Percentiles rank a stretch among this genome's conserved stretches.
phyloP scores from a whole-genome alignment of 208 protist species.

The Porcisia deanei region DNA sequence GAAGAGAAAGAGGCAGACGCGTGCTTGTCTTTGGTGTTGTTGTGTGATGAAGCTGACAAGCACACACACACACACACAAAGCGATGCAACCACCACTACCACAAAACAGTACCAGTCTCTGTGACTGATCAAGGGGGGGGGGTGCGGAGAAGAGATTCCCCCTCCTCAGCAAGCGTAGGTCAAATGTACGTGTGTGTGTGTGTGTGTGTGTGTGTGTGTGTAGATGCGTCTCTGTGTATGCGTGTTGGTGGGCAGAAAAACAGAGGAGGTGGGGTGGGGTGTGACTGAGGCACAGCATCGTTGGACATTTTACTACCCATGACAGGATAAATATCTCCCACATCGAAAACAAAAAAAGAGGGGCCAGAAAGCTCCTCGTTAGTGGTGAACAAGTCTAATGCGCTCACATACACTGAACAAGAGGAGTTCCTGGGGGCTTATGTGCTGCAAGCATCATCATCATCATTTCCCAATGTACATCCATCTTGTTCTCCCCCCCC shows the following conservation, averaged over 20 bases:
- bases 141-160: no score
- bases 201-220: no score
- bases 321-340: background rate
- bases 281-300: no score
- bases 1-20: background rate
- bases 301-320: no score
- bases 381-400: background rate
- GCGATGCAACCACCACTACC: background rate
- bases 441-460: background rate
- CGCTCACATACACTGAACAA: background rate
- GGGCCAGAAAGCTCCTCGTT: background rate
- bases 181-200: no score
- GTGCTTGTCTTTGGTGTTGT: background rate
- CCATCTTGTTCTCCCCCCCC: background rate
- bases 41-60: background rate
- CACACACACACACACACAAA: background rate
- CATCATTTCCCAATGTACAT: background rate
- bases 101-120: background rate
- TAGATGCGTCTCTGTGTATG: no score
- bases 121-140: background rate
- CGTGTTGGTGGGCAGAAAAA: background rate
- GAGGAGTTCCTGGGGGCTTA: background rate
- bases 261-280: background rate
- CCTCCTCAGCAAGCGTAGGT: no score
- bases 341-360: background rate